Conservation (phyloP, 352 stramenopile species). For the Phytophthora megakarya region DNA sequence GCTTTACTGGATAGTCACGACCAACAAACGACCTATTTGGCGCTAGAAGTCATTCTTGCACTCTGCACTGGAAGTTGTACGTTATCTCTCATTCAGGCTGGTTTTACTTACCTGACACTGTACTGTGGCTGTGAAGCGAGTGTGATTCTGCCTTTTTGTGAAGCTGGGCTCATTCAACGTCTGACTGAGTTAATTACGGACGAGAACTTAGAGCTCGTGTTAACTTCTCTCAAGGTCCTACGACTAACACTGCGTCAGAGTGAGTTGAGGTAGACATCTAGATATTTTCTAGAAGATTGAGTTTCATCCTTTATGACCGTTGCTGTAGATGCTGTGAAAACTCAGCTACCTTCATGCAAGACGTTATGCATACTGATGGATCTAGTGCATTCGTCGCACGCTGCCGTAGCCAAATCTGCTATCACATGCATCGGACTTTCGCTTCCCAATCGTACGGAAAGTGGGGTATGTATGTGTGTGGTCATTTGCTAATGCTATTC, state of each 20-base stretch:
- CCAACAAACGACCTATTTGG: slow-evolving; percentile 44
- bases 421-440: slow-evolving; percentile 61
- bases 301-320: not conserved
- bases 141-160: slow-evolving; percentile 50
- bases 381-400: slow-evolving; percentile 43
- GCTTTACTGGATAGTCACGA: slow-evolving; percentile 37
- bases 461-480: not conserved
- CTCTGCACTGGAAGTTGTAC: slow-evolving; percentile 57
- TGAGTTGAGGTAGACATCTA: slow-evolving; percentile 22
- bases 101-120: not conserved
- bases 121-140: slow-evolving; percentile 24
- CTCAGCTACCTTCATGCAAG: slow-evolving; percentile 32
- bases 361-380: slow-evolving; percentile 52
- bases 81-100: not conserved
- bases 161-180: slow-evolving; percentile 46
- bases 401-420: slow-evolving; percentile 49
- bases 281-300: not conserved
- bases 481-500: not conserved
- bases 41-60: slow-evolving; percentile 56
- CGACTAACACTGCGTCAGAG: slow-evolving; percentile 53
- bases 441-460: slow-evolving; percentile 52
- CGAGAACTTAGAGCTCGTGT: slow-evolving; percentile 38
- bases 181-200: slow-evolving; percentile 42
- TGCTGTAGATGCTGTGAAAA: slow-evolving; percentile 43
- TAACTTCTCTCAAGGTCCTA: slow-evolving; percentile 59